Base-by-base conservation (phyloP, 129 eudicot species). In the Chrysanthemum seticuspe region DNA sequence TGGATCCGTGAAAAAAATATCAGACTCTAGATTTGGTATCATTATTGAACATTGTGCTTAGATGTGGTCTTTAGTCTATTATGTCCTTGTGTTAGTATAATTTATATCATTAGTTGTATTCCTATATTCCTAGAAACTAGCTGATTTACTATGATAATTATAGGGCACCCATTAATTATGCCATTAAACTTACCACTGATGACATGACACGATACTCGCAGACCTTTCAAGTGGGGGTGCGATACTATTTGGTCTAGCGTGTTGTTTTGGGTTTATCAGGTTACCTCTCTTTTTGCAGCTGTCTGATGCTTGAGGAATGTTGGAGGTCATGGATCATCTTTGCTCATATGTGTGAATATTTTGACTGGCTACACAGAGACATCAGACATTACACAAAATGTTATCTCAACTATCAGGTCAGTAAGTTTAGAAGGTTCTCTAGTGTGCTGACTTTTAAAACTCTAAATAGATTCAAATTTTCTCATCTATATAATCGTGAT, bases 271-370 rank as follows among this genome's bases (percentile, higher is more conserved):
- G 27, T 63, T 27, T 36, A 13, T 63, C n/a, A 21, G 51, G 15
- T 34, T 31, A 5, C 14, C 44, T 54, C 59, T 49, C 56, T 66
- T 44, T 84, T 21, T 36, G 44, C 11, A 40, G 50, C 47, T 61
- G 23, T 79, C 58, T 76, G 36, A 87, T 67, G 31, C 49, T 77
- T 45, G 56, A 77, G 71, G 54, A 18, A 65, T 76, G 68, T 58
- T 78, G 77, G 84, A 94, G 98, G 98, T 66, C 96, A 94, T 83
- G 98, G 98, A 67, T 90, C 98, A 55, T 90, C 98, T 55, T 81
- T 94, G 80, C 76, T 94, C 60, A 86, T 94, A 54, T 90, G 98
- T 74, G 87, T 94, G 80, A 86, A 87, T 67, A 94, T 94, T 64
- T 88, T 94, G 85, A 86, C 97, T 73, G 97, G 98, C 77, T 94